phyloP scores from a whole-genome alignment of 1,284 basidiomycete genomes.

The Cutaneotrichosporon cyanovorans region DNA sequence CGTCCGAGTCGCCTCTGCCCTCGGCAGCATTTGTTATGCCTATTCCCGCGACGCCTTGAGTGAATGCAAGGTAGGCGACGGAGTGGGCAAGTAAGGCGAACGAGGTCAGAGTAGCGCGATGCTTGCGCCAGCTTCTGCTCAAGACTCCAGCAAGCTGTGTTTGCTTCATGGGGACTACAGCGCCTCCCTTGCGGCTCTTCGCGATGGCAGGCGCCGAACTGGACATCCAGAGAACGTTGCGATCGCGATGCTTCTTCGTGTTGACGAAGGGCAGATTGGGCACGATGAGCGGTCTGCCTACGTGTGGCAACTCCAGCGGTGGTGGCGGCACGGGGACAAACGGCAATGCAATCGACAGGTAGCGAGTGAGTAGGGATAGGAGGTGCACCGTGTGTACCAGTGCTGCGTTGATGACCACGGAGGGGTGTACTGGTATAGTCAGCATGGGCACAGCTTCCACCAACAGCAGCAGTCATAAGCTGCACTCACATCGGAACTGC shows the following conservation, averaged over 20 bases:
- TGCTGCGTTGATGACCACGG: slow-evolving; percentile 31
- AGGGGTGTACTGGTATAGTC: slow-evolving; percentile 19
- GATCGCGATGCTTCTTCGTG: slow-evolving; percentile 33
- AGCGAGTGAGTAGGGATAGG: slow-evolving; percentile 30
- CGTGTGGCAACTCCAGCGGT: slow-evolving; percentile 18
- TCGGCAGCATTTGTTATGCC: slow-evolving; percentile 14
- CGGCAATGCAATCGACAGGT: slow-evolving; percentile 36
- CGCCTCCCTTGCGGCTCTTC: slow-evolving; percentile 8
- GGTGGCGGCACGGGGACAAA: slow-evolving; percentile 22
- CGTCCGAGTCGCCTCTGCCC: slow-evolving; percentile 7
- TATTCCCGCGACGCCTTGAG: slow-evolving; percentile 35
- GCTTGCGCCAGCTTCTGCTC: slow-evolving; percentile 21
- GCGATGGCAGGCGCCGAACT: slow-evolving; percentile 19
- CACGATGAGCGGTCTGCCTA: slow-evolving; percentile 29
- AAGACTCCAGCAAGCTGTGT: slow-evolving; percentile 2
- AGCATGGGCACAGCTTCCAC: neutral
- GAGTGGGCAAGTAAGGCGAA: slow-evolving; percentile 37
- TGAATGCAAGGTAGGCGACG: slow-evolving; percentile 38
- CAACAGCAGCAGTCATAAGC: no score
- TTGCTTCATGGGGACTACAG: slow-evolving; percentile 3
- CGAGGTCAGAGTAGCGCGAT: slow-evolving; percentile 29
- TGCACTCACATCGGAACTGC: slow-evolving; percentile 31
- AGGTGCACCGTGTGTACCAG: slow-evolving; percentile 34
- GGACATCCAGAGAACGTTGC: slow-evolving; percentile 37
- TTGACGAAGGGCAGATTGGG: slow-evolving; percentile 31